Evolutionary conservation across 2,329 filamentous ascomycete species (phyloP), one percentile per base, ranked within the genome.

Genomic region (Trichophyton schoenleinii): DNA sequence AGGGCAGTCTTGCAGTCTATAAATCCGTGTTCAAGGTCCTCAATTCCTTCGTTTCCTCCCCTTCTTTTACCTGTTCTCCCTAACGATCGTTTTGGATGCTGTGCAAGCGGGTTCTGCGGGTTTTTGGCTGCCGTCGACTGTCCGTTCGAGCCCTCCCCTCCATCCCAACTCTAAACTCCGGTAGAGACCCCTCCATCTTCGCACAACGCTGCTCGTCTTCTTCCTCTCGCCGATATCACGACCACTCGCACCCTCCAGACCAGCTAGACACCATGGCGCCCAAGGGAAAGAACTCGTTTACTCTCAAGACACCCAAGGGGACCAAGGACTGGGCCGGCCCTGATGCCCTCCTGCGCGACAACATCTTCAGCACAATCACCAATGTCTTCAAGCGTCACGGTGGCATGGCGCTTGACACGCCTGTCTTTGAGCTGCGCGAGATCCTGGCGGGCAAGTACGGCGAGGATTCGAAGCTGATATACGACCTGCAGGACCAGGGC

Each of bases 401-500:
- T 72, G 89, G 82, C 65, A 85, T 87, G 63, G 86, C 87, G 64
- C 85, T 94, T 66, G 88, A 91, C 74, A 94, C 88, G 58, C 83
- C 83, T 48, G 89, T 94, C 63, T 95, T 95, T 71, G 90, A 95
- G 74, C 80, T 94, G 64, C 87, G 87, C 72, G 89, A 95, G 68
- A 92, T 95, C 65, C 81, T 95, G 44, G 82, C 89, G 20, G 90
- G 89, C 64, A 95, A 95, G 78, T 95, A 95, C 78, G 90, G 90
- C 72, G 90, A 95, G 77, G 90, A 95, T 74, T 89, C 86, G 70
- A 92, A 92, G 74, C 86, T 95, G 73, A 95, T 95, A 75, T 95
- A 95, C 76, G 88, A 95, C 72, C 81, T 94, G 65, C 85, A 87
- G 70, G 89, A 95, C 71, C 90, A 95, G 73, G 89, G 90, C 68